phyloP scores from a whole-genome alignment of 768 basidiomycete species.

The Termitomyces sp. region DNA sequence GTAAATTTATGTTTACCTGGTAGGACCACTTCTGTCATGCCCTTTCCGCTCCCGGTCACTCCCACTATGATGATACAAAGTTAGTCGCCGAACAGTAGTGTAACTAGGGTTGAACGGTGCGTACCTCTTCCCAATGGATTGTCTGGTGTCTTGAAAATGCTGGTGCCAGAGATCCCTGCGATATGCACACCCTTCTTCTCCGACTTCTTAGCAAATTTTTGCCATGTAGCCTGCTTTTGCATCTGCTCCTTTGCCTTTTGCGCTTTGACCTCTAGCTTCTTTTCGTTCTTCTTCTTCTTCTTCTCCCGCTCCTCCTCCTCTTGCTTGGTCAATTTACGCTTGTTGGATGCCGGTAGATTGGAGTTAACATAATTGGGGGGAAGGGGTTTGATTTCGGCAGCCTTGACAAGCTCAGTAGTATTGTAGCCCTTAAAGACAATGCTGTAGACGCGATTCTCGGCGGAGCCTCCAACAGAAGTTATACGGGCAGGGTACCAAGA shows the following conservation, averaged over 20 bases:
- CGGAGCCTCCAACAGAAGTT: slow-evolving; percentile 75
- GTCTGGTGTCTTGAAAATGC: slow-evolving; percentile 93
- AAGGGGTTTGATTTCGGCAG: slow-evolving; percentile 62
- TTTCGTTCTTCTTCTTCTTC: slow-evolving; percentile 96
- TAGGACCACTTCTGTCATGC: slow-evolving; percentile 73
- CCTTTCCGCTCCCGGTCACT: slow-evolving; percentile 87
- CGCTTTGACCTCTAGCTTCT: slow-evolving; percentile 79
- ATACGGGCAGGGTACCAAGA: slow-evolving; percentile 88
- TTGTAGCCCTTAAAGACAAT: slow-evolving; percentile 92
- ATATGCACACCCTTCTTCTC: slow-evolving; percentile 92
- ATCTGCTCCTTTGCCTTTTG: slow-evolving; percentile 86
- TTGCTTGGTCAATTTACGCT: slow-evolving; percentile 72
- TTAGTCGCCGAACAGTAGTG: slow-evolving; percentile 12
- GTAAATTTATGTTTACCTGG: slow-evolving; percentile 76
- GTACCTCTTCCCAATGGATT: slow-evolving; percentile 82
- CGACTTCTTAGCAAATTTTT: slow-evolving; percentile 92
- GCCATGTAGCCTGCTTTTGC: slow-evolving; percentile 82
- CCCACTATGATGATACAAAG: slow-evolving; percentile 52
- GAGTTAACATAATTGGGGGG: slow-evolving; percentile 49
- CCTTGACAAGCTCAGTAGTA: slow-evolving; percentile 79
- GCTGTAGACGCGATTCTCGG: slow-evolving; percentile 80
- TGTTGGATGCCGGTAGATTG: slow-evolving; percentile 42
- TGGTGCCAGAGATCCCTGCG: slow-evolving; percentile 82
- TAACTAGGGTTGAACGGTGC: slow-evolving; percentile 20
- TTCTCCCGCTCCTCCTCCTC: slow-evolving; percentile 85